Conservation (phyloP, 1,284 basidiomycete species). For the Ustilago shanxiensis region DNA sequence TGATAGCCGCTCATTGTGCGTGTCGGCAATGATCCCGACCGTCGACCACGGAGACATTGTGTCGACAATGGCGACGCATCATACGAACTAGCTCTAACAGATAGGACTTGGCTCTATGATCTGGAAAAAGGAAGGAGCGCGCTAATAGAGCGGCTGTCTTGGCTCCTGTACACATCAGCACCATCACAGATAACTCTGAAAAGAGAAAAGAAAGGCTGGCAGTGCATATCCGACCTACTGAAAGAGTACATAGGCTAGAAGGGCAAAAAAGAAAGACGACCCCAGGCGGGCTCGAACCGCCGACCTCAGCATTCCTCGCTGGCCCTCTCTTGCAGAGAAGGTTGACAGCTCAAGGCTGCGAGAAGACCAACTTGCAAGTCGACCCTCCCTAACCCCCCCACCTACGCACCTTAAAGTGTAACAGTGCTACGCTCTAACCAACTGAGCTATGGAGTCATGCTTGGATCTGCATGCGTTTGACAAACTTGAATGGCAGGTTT, state of each 20-base stretch:
- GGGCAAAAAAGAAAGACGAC: slow-evolving; percentile 22
- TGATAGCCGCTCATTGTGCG: neutral
- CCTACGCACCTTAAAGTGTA: neutral
- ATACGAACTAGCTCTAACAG: neutral
- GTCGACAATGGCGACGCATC: neutral
- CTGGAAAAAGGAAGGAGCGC: too few species aligned
- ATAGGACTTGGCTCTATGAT: too few species aligned
- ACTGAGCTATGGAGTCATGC: slow-evolving; percentile 27
- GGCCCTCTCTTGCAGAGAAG: neutral
- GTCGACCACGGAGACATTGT: neutral
- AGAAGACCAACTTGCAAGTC: neutral
- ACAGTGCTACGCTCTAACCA: slow-evolving; percentile 38
- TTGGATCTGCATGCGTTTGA: neutral
- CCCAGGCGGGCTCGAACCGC: slow-evolving; percentile 60
- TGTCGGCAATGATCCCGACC: too few species aligned
- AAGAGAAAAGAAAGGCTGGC: too few species aligned
- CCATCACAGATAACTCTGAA: too few species aligned
- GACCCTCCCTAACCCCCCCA: neutral
- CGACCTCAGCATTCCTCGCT: slow-evolving; percentile 53
- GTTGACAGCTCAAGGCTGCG: neutral
- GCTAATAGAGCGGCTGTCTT: too few species aligned
- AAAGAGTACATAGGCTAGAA: too few species aligned
- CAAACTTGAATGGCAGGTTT: slow-evolving; percentile 1
- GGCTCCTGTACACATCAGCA: too few species aligned
- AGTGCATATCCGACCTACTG: too few species aligned